Base-by-base conservation (phyloP, 2,329 filamentous ascomycete species). In the Tolypocladium ovalisporum region DNA sequence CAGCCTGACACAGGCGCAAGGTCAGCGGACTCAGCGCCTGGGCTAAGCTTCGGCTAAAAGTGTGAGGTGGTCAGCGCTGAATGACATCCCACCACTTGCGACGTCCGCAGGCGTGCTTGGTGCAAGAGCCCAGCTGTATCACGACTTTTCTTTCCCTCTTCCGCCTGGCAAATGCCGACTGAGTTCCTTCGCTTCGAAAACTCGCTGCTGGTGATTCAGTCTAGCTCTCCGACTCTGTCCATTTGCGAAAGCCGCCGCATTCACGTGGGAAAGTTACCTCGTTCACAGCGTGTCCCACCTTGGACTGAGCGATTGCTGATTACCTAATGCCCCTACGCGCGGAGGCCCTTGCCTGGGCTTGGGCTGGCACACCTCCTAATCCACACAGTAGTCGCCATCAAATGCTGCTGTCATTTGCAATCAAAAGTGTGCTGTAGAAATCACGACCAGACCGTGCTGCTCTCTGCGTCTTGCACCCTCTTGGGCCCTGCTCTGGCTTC, bases 351-450 rank as follows among this genome's bases (percentile, higher is more conserved):
- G 60, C 57, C 57, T 60, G 47, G 47, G n/a, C 47, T 51, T 4
- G 47, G 47, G 29, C 47, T 51, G 60, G 56, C 57, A 64, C 61
- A 63, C 64, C 65, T 67, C 65, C 64, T 66, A 66, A 65, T 60
- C 56, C 68, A 65, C 66, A 65, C 59, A 65, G 60, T 53, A 59
- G 61, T 58, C 62, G 61, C 60, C 63, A 63, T 64, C 64, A 64
- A 65, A 64, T 63, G 63, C 60, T 63, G 63, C 60, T 65, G 66
- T 63, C 66, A 69, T 68, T 63, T 62, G 65, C 66, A 70, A 55
- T 53, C 54, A 56, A 59, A 56, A 54, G 47, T 52, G 55, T 54
- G 54, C 57, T 27, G 35, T 56, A 24, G 32, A 37, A 40, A 22
- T 39, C 55, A 32, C 55, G 27, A 42, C 49, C 8, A 22, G 13